These are phyloP conservation scores for Setaria italica DNA, from an alignment of 202 grass and related monocot genomes.

Conservation along the genomic window DNA sequence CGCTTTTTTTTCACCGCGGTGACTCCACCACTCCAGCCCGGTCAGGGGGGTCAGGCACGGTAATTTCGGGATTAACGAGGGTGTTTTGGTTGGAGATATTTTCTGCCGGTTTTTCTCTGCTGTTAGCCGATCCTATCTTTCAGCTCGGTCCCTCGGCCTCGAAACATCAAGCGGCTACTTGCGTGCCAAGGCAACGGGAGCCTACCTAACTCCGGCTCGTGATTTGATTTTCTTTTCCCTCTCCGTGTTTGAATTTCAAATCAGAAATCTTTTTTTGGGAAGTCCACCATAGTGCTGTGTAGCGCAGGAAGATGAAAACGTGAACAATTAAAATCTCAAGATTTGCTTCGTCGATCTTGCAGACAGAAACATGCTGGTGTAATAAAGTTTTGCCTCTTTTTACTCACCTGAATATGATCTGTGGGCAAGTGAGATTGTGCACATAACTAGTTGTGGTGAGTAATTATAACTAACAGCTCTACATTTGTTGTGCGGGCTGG, in stretches of 20 bases:
- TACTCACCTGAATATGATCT: not conserved
- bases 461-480: not conserved
- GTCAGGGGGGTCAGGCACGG: not conserved
- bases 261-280: not conserved
- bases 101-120: not conserved
- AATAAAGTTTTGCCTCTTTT: not conserved
- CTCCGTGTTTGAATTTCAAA: not conserved
- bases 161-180: not conserved
- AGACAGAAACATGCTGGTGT: not conserved
- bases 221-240: not conserved
- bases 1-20: not conserved
- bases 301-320: too few species aligned
- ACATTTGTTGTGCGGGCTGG: too few species aligned
- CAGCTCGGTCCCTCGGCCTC: not conserved
- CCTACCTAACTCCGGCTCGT: not conserved
- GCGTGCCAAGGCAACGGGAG: conserved; percentile 11
- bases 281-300: too few species aligned
- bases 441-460: too few species aligned
- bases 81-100: not conserved
- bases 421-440: not conserved
- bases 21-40: not conserved
- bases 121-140: not conserved
- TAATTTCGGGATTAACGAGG: conserved; percentile 18
- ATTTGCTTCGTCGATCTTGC: not conserved
- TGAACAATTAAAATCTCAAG: too few species aligned